phyloP scores from a whole-genome alignment of 2,329 filamentous ascomycete species.

The Fusarium sp. region DNA sequence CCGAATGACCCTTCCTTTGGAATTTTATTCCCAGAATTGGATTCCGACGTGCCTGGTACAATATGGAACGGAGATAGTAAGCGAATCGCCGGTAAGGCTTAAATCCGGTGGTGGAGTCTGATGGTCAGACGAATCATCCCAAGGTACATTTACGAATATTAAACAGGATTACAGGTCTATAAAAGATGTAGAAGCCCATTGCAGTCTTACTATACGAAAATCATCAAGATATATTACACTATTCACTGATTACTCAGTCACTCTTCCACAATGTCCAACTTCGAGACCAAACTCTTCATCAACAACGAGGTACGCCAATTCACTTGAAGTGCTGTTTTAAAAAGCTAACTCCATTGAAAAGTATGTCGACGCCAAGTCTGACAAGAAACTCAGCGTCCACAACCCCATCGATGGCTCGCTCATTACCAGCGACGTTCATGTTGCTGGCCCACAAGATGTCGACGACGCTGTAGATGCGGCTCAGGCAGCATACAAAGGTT shows the following conservation, averaged over 20 bases:
- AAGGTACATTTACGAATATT: neutral
- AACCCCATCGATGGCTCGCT: neutral
- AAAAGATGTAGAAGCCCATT: neutral
- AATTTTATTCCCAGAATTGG: neutral
- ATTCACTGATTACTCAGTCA: neutral
- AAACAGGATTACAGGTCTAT: neutral
- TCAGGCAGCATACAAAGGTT: neutral
- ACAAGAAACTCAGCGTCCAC: neutral
- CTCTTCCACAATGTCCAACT: neutral
- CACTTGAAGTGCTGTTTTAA: no score
- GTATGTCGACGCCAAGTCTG: constrained; percentile 4
- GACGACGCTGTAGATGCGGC: neutral
- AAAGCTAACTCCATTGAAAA: neutral
- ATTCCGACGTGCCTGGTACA: no score
- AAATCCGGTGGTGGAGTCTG: neutral
- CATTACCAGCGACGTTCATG: neutral
- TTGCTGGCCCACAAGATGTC: neutral
- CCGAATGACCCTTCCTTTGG: neutral
- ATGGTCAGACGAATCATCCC: neutral
- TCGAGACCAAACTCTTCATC: constrained; percentile 2
- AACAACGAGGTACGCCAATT: neutral
- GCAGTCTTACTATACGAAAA: neutral
- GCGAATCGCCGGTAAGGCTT: neutral
- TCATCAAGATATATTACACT: neutral
- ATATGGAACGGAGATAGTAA: neutral